Conservation (phyloP, 768 basidiomycete genomes). For the Leucogyrophana mollusca region DNA sequence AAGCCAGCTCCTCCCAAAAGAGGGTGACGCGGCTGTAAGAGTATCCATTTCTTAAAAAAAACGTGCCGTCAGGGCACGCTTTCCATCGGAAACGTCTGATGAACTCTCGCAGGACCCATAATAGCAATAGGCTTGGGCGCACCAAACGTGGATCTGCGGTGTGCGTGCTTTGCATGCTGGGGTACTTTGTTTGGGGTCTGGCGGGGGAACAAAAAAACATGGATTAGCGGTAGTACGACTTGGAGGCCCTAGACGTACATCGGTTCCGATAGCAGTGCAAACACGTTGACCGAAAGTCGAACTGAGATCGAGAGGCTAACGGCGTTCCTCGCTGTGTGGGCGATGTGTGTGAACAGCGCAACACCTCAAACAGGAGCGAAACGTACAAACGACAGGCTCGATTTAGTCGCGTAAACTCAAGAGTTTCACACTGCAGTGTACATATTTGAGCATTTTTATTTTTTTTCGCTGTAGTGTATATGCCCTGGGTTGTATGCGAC, state of each 20-base stretch:
- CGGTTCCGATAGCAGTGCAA: slow-evolving; percentile 18
- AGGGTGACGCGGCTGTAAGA: slow-evolving; percentile 8
- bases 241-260: slow-evolving; percentile 4
- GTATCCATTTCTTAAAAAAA: slow-evolving; percentile 14
- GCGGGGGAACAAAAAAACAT: not conserved
- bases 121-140: slow-evolving; percentile 18
- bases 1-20: slow-evolving; percentile 10
- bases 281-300: not conserved
- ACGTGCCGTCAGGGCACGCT: slow-evolving; percentile 12
- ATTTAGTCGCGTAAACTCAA: too few relatives aligned
- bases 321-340: too few relatives aligned
- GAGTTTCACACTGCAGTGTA: too few relatives aligned
- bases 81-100: slow-evolving; percentile 34
- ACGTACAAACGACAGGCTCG: too few relatives aligned
- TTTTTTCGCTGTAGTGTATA: slow-evolving; percentile 31
- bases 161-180: not conserved
- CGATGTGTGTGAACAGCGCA: too few relatives aligned
- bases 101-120: slow-evolving; percentile 6
- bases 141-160: slow-evolving; percentile 15
- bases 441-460: slow-evolving; percentile 24
- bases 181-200: not conserved
- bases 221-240: slow-evolving; percentile 9
- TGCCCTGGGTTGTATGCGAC: slow-evolving; percentile 32
- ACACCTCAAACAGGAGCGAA: too few relatives aligned
- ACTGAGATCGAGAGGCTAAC: too few relatives aligned